Percentiles rank a stretch among this genome's conserved stretches.
phyloP scores from a whole-genome alignment of 805 yeast genomes.

The Pichia phayaonensis region DNA sequence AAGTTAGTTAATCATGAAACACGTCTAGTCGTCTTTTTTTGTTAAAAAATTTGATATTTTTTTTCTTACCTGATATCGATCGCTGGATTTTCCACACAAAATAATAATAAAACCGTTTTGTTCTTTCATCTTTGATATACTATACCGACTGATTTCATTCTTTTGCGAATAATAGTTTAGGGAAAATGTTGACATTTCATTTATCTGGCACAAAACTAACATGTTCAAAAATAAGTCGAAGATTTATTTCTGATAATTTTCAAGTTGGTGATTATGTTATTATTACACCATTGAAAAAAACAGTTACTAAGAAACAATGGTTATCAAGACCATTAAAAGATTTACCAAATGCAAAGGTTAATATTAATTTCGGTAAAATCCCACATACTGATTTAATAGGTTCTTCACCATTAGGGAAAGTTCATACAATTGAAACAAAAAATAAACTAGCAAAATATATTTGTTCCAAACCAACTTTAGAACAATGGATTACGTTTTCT shows the following conservation, averaged over 20 bases:
- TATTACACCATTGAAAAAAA: constrained; percentile 21
- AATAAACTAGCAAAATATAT: constrained; percentile 24
- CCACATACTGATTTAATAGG: constrained; percentile 35
- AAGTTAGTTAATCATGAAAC: background rate
- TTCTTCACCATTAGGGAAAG: constrained; percentile 27
- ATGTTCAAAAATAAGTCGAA: background rate
- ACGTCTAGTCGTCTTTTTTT: background rate
- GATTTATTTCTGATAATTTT: constrained; percentile 3
- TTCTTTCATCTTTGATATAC: background rate
- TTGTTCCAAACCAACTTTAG: constrained; percentile 35
- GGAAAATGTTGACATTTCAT: background rate
- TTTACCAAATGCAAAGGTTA: constrained; percentile 5
- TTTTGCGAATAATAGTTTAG: no score
- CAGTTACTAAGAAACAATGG: constrained; percentile 21
- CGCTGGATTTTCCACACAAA: background rate
- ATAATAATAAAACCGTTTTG: background rate
- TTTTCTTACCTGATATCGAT: background rate
- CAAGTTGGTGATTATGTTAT: constrained; percentile 27
- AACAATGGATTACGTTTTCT: constrained; percentile 36
- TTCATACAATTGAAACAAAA: constrained; percentile 13
- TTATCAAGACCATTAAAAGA: constrained; percentile 24
- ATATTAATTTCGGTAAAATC: constrained; percentile 24
- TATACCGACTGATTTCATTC: background rate
- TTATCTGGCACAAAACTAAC: background rate
- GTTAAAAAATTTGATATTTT: background rate